Conservation (phyloP, 805 yeast genomes). For the Monosporozyma unispora region DNA sequence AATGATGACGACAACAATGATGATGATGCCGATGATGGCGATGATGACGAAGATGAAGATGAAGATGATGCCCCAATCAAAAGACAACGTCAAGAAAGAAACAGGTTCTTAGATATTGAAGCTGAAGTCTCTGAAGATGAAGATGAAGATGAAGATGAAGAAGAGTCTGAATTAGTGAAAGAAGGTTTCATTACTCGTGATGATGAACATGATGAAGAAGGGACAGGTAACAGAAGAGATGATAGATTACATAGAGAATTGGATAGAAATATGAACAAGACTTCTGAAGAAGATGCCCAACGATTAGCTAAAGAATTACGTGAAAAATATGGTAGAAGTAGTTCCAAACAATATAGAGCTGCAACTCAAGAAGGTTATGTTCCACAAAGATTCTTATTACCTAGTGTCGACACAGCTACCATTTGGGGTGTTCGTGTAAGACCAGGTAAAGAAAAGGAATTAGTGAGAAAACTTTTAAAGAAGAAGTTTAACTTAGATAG, state of each 20-base stretch:
- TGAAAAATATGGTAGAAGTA: constrained; percentile 83
- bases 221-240: constrained; percentile 39
- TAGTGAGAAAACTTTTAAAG: constrained; percentile 75
- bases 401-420: constrained; percentile 92
- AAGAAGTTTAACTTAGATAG: constrained; percentile 72
- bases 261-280: constrained; percentile 78
- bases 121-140: constrained; percentile 98
- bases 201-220: constrained; percentile 49
- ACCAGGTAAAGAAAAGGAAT: constrained; percentile 85
- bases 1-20: constrained; percentile 38
- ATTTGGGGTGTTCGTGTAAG: constrained; percentile 94
- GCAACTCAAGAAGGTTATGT: constrained; percentile 77
- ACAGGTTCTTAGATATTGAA: constrained; percentile 94
- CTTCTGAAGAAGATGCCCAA: constrained; percentile 92
- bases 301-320: constrained; percentile 83
- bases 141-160: constrained; percentile 87
- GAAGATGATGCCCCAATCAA: constrained; percentile 39
- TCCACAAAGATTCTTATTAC: constrained; percentile 86
- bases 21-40: constrained; percentile 42
- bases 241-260: constrained; percentile 86
- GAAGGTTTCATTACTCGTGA: constrained; percentile 64
- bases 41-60: constrained; percentile 52
- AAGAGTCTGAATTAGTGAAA: constrained; percentile 74
- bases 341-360: constrained; percentile 63
- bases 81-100: constrained; percentile 44